Conservation (phyloP, 176 grass and related monocot species). For the Cenchrus americanus region DNA sequence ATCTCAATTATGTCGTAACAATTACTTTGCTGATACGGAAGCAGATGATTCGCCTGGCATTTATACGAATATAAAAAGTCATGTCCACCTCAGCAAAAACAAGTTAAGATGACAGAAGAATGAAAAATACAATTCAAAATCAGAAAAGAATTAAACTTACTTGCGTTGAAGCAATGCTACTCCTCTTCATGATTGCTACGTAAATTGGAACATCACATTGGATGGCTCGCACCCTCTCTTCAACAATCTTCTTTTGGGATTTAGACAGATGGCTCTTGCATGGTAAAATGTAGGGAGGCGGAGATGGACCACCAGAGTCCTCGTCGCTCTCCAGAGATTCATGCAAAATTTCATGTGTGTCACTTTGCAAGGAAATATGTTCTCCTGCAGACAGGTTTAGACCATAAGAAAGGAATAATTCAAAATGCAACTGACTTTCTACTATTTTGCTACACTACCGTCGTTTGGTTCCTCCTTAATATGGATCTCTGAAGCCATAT, state of each 20-base stretch:
- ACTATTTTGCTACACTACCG: neutral
- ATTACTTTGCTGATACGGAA: neutral
- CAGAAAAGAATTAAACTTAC: constrained; percentile 20
- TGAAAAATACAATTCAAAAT: neutral
- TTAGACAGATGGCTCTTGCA: neutral
- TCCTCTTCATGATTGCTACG: constrained; percentile 26
- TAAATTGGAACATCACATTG: constrained; percentile 26
- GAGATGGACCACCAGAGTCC: neutral
- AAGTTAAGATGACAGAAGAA: neutral
- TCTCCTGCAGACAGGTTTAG: constrained; percentile 8
- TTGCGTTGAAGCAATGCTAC: neutral
- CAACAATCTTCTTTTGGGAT: constrained; percentile 34
- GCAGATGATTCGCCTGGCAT: too few species aligned
- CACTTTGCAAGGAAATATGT: neutral
- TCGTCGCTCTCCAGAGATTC: neutral
- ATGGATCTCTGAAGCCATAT: neutral
- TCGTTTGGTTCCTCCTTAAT: constrained; percentile 9
- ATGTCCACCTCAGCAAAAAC: neutral
- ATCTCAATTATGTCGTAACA: neutral
- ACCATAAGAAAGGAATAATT: neutral
- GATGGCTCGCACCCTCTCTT: constrained; percentile 31
- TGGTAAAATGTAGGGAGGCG: constrained; percentile 5
- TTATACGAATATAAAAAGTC: neutral
- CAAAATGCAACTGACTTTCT: neutral
- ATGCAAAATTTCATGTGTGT: neutral